A percentile compares a stretch with the other conserved stretches of the same genome.
phyloP scores from a whole-genome alignment of 768 basidiomycete genomes.

The Ramaria sp. region DNA sequence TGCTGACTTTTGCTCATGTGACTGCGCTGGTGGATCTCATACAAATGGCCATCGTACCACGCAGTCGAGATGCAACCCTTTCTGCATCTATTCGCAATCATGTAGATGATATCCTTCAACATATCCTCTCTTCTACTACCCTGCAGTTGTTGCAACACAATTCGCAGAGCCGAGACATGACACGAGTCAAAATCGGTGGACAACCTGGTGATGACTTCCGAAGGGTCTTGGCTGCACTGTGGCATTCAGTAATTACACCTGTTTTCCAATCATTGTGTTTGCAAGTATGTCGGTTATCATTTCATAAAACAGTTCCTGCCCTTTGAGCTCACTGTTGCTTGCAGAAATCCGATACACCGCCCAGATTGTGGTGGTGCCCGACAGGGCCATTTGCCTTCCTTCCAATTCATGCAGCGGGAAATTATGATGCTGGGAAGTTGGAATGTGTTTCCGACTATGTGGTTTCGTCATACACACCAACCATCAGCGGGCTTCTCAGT shows the following conservation, averaged over 20 bases:
- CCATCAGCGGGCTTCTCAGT: constrained; percentile 18
- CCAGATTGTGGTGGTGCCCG: constrained; percentile 20
- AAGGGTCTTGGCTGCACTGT: background rate
- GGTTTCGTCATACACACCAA: constrained; percentile 26
- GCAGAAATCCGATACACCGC: background rate
- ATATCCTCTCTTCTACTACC: too few relatives aligned
- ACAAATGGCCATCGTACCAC: too few relatives aligned
- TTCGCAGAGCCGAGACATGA: background rate
- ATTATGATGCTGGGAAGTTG: constrained; percentile 15
- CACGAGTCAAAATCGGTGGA: background rate
- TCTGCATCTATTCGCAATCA: too few relatives aligned
- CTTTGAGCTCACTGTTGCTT: too few relatives aligned
- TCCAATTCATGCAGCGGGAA: constrained; percentile 31
- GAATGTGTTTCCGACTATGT: constrained; percentile 12
- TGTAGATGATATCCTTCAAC: too few relatives aligned
- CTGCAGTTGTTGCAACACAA: too few relatives aligned
- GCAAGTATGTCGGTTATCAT: background rate
- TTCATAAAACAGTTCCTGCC: background rate
- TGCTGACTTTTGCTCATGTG: background rate
- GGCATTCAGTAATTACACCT: background rate
- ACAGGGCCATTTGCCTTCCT: constrained; percentile 25
- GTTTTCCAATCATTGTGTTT: background rate
- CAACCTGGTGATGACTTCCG: background rate
- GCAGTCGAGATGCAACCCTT: too few relatives aligned
- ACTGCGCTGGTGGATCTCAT: background rate